Evolutionary conservation across 768 basidiomycete genomes (phyloP).

Genomic region (Boletus pseudo-olivaceus): DNA sequence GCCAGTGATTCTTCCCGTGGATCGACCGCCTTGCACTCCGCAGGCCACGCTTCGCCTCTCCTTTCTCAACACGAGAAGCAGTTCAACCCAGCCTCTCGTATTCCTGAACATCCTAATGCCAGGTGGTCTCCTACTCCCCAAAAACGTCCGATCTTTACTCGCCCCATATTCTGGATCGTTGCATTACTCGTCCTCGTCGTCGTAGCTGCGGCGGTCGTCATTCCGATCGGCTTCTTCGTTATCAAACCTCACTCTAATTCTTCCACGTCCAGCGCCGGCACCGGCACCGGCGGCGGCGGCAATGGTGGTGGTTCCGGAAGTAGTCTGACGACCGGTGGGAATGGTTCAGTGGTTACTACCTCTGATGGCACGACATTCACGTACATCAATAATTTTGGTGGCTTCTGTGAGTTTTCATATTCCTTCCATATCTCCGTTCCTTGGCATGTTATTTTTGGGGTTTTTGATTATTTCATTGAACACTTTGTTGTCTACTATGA

Average conservation of each 20-base stretch:
- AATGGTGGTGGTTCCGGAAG: conserved; percentile 3
- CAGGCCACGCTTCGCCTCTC: conserved; percentile 24
- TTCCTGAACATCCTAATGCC: not conserved
- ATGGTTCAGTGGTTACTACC: conserved; percentile 62
- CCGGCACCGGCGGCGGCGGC: not conserved
- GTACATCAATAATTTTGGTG: conserved; percentile 76
- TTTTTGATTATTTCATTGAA: not conserved
- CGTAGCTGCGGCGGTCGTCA: conserved; percentile 37
- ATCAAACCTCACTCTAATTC: conserved; percentile 20
- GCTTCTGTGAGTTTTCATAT: conserved; percentile 51
- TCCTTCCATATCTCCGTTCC: not conserved
- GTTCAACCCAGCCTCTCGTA: conserved; percentile 5
- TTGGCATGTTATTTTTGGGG: not conserved
- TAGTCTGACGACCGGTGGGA: conserved; percentile 46
- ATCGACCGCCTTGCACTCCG: conserved; percentile 18
- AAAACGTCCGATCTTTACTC: conserved; percentile 17
- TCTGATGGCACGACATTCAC: conserved; percentile 70
- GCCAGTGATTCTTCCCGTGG: conserved; percentile 18
- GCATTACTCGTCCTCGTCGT: conserved; percentile 27
- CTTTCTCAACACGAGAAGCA: conserved; percentile 20
- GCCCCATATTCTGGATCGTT: conserved; percentile 29
- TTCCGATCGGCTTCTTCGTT: conserved; percentile 39
- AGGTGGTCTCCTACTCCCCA: not conserved
- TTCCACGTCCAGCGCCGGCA: not conserved
- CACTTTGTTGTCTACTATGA: not conserved